A percentile compares a stretch with the other conserved stretches of the same genome.
Evolutionary conservation across 257 asterid genomes (phyloP).

Genomic region (Nicotiana sylvestris): DNA sequence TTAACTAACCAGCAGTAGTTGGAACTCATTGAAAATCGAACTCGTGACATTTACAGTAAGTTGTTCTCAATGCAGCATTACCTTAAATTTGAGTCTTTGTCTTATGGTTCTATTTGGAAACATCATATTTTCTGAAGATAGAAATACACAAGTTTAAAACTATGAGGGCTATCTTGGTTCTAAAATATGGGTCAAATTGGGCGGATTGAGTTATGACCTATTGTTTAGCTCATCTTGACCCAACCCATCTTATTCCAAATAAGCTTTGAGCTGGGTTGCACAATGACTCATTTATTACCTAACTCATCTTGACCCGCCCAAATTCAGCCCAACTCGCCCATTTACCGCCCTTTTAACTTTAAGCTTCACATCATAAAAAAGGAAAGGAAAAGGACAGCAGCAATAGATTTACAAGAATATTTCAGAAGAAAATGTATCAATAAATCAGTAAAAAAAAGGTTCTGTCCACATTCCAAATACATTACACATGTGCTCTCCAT

Average conservation of each 20-base stretch:
- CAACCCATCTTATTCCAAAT: too few species aligned
- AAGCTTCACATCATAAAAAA: constrained; percentile 7
- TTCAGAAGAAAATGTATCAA: constrained; percentile 33
- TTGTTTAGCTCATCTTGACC: too few species aligned
- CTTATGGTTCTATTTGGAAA: not conserved
- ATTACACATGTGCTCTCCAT: constrained; percentile 25
- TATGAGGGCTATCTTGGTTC: not conserved
- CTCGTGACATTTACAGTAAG: not conserved
- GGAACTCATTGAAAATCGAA: not conserved
- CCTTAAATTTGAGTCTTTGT: not conserved
- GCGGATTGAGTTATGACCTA: too few species aligned
- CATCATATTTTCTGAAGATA: not conserved
- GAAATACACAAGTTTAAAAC: not conserved
- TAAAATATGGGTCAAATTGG: too few species aligned
- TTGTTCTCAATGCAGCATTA: too few species aligned
- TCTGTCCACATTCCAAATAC: constrained; percentile 22
- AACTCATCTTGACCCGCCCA: too few species aligned
- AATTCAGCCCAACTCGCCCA: too few species aligned
- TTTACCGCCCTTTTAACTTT: not conserved
- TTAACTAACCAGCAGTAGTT: not conserved
- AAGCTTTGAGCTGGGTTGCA: too few species aligned
- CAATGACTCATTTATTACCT: too few species aligned
- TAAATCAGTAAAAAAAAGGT: constrained; percentile 18
- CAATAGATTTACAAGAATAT: constrained; percentile 21
- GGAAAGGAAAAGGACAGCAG: constrained; percentile 19